phyloP scores from a whole-genome alignment of 257 asterid genomes.

The Anisodus acutangulus region DNA sequence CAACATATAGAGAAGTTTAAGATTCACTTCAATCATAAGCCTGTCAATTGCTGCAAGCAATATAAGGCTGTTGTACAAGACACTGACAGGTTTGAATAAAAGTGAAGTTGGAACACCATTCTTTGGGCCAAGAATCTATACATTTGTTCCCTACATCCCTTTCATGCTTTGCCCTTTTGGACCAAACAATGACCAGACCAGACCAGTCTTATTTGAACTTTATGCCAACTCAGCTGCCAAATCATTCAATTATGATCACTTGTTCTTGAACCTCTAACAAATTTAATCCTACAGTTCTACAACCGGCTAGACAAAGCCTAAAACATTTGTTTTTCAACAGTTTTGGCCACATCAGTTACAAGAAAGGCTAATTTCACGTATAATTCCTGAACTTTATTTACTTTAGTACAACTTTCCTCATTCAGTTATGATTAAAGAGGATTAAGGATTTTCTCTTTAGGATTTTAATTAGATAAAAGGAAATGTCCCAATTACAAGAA shows the following conservation, averaged over 20 bases:
- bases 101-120: conserved; percentile 56
- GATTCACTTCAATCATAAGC: conserved; percentile 85
- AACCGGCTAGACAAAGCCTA: background rate
- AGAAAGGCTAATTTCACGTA: background rate
- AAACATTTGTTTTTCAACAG: background rate
- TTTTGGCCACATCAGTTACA: background rate
- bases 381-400: background rate
- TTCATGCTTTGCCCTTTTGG: conserved; percentile 61
- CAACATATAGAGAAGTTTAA: conserved; percentile 53
- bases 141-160: conserved; percentile 58
- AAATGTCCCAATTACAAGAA: background rate
- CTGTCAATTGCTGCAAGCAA: conserved; percentile 51
- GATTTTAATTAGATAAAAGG: background rate
- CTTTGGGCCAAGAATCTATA: conserved; percentile 84
- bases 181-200: conserved; percentile 45
- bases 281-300: background rate
- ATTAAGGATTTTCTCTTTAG: background rate
- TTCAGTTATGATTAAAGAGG: background rate
- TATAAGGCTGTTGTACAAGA: conserved; percentile 81
- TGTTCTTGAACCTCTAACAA: conserved; percentile 1
- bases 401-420: background rate
- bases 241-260: conserved; percentile 34
- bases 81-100: conserved; percentile 85
- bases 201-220: conserved; percentile 6
- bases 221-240: conserved; percentile 38